Evolutionary conservation across 1,284 basidiomycete genomes (phyloP).

Genomic region (Sanghuangporus baumii): DNA sequence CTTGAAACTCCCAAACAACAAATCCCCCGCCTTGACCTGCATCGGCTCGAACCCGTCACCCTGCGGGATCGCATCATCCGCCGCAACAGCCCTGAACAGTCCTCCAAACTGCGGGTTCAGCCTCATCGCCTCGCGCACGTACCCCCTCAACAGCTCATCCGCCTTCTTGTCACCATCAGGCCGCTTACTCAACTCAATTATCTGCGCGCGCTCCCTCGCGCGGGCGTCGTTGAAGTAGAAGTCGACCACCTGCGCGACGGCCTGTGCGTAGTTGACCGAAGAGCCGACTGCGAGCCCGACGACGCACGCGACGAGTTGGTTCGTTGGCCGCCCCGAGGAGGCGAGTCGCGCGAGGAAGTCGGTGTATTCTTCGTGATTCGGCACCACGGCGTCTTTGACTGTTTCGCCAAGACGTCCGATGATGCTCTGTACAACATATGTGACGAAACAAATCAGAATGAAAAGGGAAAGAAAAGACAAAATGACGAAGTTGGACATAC

Average conservation of each 20-base stretch:
- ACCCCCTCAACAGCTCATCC: conserved; percentile 38
- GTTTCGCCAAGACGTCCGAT: conserved; percentile 13
- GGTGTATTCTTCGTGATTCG: conserved; percentile 32
- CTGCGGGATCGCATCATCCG: conserved; percentile 28
- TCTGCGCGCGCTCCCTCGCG: conserved; percentile 25
- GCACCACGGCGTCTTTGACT: conserved; percentile 27
- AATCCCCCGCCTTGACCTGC: conserved; percentile 38
- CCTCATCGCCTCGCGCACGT: conserved; percentile 47
- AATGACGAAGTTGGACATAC: conserved; percentile 21
- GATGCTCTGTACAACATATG: conserved; percentile 22
- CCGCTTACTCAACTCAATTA: conserved; percentile 29
- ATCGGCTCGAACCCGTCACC: conserved; percentile 33
- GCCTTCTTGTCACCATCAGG: conserved; percentile 28
- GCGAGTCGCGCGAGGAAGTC: conserved; percentile 40
- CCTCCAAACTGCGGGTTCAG: conserved; percentile 37
- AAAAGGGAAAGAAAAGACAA: conserved; percentile 20
- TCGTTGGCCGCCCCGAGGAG: conserved; percentile 34
- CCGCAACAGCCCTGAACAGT: conserved; percentile 38
- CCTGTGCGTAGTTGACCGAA: conserved; percentile 41
- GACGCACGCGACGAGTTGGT: conserved; percentile 39
- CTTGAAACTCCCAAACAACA: conserved; percentile 41
- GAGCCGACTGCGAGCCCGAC: conserved; percentile 43
- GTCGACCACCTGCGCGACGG: conserved; percentile 23
- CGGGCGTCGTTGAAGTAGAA: conserved; percentile 22
- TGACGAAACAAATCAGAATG: conserved; percentile 12